Evolutionary conservation across 768 basidiomycete species (phyloP).

Genomic region (Phanerochaete sordida): DNA sequence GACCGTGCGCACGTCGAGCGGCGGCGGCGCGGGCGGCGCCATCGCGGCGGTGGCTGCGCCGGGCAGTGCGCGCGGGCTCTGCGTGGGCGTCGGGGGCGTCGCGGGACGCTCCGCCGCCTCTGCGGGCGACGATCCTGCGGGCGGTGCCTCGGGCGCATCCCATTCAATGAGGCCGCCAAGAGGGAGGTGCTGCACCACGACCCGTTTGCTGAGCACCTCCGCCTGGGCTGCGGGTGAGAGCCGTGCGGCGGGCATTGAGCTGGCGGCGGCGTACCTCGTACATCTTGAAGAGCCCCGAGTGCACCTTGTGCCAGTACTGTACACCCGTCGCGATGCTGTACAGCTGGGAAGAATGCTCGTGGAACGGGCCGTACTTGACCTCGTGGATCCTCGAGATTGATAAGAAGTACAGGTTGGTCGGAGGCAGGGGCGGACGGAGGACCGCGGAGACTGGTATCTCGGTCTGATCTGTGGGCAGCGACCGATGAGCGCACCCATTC

Average conservation of each 20-base stretch:
- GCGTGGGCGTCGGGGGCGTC: background rate
- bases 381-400: conserved; percentile 73
- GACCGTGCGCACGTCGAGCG: background rate
- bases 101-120: background rate
- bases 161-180: conserved; percentile 80
- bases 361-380: conserved; percentile 85
- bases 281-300: conserved; percentile 92
- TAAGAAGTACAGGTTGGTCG: conserved; percentile 79
- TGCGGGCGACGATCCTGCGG: background rate
- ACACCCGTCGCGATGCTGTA: conserved; percentile 86
- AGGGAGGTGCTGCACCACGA: conserved; percentile 94
- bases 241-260: background rate
- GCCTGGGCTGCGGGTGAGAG: conserved; percentile 41
- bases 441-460: conserved; percentile 63
- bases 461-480: conserved; percentile 42
- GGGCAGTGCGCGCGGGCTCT: background rate
- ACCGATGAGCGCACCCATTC: background rate
- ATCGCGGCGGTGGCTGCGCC: background rate
- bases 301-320: conserved; percentile 87
- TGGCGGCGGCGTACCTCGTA: conserved; percentile 60
- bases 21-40: background rate
- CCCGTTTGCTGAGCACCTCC: conserved; percentile 89
- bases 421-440: conserved; percentile 52
- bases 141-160: conserved; percentile 29
- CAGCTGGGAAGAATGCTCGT: conserved; percentile 89